Evolutionary conservation across 2,329 filamentous ascomycete genomes (phyloP).

Genomic region (Teratosphaeria nubilosa): DNA sequence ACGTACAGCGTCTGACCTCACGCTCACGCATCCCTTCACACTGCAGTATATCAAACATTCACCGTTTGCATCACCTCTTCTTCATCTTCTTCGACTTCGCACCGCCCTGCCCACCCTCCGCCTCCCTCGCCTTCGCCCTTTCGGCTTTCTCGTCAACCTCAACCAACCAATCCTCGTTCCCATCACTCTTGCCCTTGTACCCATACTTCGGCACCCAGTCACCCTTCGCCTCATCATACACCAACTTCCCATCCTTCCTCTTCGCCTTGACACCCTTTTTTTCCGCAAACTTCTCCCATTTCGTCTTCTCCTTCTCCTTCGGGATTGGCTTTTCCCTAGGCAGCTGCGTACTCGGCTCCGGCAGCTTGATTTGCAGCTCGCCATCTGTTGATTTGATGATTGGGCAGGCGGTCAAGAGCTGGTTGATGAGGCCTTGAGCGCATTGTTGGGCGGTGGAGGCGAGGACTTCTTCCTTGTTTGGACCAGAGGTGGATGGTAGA

Average conservation of each 20-base stretch:
- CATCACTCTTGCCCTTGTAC: conserved; percentile 80
- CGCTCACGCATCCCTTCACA: not conserved
- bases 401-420: conserved; percentile 80
- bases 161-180: conserved; percentile 68
- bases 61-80: not conserved
- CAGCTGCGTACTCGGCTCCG: conserved; percentile 56
- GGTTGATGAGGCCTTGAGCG: conserved; percentile 85
- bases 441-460: conserved; percentile 71
- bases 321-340: conserved; percentile 91
- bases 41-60: not conserved
- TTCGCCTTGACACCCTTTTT: conserved; percentile 96
- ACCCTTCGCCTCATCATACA: conserved; percentile 72
- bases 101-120: not conserved
- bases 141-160: conserved; percentile 70
- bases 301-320: conserved; percentile 69
- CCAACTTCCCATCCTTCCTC: conserved; percentile 68
- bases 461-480: conserved; percentile 52
- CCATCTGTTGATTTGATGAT: conserved; percentile 56
- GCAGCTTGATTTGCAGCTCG: conserved; percentile 65
- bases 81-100: not conserved
- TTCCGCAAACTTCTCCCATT: conserved; percentile 91
- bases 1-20: not conserved
- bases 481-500: conserved; percentile 45
- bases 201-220: conserved; percentile 95
- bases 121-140: conserved; percentile 27